Conservation (phyloP, 1,284 basidiomycete species). For the Flammula alnicola region DNA sequence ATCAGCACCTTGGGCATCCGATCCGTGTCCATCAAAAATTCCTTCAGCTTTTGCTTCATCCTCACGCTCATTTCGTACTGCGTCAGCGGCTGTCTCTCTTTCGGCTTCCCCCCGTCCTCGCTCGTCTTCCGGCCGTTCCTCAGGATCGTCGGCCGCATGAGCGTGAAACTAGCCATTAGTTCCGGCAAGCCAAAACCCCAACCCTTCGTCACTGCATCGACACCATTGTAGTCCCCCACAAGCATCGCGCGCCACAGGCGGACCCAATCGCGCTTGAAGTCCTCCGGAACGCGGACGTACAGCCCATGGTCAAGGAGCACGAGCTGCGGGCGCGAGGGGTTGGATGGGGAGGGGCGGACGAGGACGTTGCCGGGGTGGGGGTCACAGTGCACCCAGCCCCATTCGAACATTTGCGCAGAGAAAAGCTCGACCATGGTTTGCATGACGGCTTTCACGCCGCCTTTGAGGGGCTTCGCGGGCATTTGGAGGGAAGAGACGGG, state of each 20-base stretch:
- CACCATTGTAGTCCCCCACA: slow-evolving; percentile 65
- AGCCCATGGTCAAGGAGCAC: slow-evolving; percentile 91
- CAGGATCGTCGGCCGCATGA: slow-evolving; percentile 63
- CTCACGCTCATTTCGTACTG: slow-evolving; percentile 67
- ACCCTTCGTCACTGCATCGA: slow-evolving; percentile 63
- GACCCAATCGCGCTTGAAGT: slow-evolving; percentile 77
- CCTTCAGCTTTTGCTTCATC: slow-evolving; percentile 68
- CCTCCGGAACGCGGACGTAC: slow-evolving; percentile 71
- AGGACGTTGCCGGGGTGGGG: slow-evolving; percentile 87
- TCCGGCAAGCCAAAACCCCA: slow-evolving; percentile 88
- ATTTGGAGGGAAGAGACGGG: slow-evolving; percentile 24
- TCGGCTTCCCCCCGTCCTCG: slow-evolving; percentile 27
- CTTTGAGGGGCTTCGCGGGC: slow-evolving; percentile 50
- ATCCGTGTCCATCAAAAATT: slow-evolving; percentile 68
- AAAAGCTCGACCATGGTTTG: slow-evolving; percentile 84
- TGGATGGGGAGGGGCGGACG: slow-evolving; percentile 71
- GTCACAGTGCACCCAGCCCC: slow-evolving; percentile 86
- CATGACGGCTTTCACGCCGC: slow-evolving; percentile 72
- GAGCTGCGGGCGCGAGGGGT: slow-evolving; percentile 69
- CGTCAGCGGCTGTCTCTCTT: slow-evolving; percentile 35
- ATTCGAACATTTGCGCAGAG: slow-evolving; percentile 85
- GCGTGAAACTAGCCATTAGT: slow-evolving; percentile 75
- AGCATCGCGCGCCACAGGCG: slow-evolving; percentile 82
- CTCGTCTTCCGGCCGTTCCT: slow-evolving; percentile 32
- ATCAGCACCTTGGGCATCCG: slow-evolving; percentile 78